Evolutionary conservation across 257 asterid genomes (phyloP).

Genomic region (Lantana camara): DNA sequence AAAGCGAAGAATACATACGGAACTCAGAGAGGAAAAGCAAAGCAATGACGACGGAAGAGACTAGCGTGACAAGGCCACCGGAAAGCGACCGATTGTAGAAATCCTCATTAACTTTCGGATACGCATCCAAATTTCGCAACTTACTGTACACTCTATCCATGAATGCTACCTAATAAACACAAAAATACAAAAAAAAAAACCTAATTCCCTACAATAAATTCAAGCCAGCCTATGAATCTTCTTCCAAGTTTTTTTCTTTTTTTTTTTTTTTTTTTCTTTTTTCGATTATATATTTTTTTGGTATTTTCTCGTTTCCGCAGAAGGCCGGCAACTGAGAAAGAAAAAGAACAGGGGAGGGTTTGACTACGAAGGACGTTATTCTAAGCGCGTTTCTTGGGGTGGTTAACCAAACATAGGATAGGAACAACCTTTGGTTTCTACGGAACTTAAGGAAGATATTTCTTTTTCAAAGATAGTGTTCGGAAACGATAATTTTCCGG

Average conservation of each 20-base stretch:
- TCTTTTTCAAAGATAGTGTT: neutral
- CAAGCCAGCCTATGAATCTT: conserved; percentile 15
- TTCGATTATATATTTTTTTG: too few species aligned
- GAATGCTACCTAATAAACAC: neutral
- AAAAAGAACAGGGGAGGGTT: conserved; percentile 26
- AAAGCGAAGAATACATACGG: conserved; percentile 49
- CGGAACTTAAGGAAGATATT: neutral
- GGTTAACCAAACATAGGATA: neutral
- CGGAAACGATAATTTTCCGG: conserved; percentile 22
- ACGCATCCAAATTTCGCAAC: conserved; percentile 90
- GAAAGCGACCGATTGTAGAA: conserved; percentile 90
- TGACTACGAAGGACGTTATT: conserved; percentile 28
- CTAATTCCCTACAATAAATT: neutral
- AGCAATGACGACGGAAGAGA: conserved; percentile 66
- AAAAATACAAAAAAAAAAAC: neutral
- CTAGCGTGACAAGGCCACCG: conserved; percentile 86
- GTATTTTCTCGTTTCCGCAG: neutral
- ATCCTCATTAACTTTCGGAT: conserved; percentile 95
- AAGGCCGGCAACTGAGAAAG: conserved; percentile 40
- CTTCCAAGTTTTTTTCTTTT: neutral
- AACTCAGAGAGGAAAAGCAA: conserved; percentile 88
- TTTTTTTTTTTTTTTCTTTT: neutral
- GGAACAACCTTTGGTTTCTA: neutral
- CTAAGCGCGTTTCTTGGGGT: conserved; percentile 18
- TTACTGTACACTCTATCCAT: conserved; percentile 64